Base-by-base conservation (phyloP, 257 asterid genomes). In the Linderniella brevidens region DNA sequence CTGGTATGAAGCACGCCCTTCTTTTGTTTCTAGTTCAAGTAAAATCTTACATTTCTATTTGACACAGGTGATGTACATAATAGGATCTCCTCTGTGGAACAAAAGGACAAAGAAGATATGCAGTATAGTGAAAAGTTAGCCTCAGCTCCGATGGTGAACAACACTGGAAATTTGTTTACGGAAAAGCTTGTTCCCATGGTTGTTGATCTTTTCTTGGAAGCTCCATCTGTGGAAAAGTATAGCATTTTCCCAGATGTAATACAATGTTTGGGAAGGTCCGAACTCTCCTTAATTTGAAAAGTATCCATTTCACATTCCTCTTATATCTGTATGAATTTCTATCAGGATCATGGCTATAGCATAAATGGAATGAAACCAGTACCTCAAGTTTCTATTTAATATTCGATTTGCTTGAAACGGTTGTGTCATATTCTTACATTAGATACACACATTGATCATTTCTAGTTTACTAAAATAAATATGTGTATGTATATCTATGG, bases 261-360 rank as follows among this genome's bases (percentile, higher is more conserved):
- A 62, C 90, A 72, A 74, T 69, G 79, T 54, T 72, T 88, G 60
- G 98, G 98, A 75, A 88, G 98, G 98, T 88, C 69, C 76, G 82
- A 58, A 43, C 57, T 49, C 37, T 16, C 46, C 49, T 25, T 35
- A 35, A 41, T 15, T 35, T 48, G 29, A 48, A 38, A 13, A 17
- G 14, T 52, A 17, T 29, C 29, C 15, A 45, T 52, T 53, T 42
- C 48, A 13, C 5, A 13, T 16, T n/a, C n/a, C 51, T 19, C 36
- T 46, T 46, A 11, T 46, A 17, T 25, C 32, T 25, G 32, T 2
- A 25, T 25, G 52, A 42, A 17, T 32, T 65, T 39, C 13, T 17
- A 25, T 37, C 47, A 16, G 69, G 51, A 19, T 50, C 25, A 20
- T 53, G 25, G 5, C 35, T 48, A 37, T 37, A 17, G 19, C 29